Base-by-base conservation (phyloP, 2,329 filamentous ascomycete species). In the Pyrenochaeta sp. region DNA sequence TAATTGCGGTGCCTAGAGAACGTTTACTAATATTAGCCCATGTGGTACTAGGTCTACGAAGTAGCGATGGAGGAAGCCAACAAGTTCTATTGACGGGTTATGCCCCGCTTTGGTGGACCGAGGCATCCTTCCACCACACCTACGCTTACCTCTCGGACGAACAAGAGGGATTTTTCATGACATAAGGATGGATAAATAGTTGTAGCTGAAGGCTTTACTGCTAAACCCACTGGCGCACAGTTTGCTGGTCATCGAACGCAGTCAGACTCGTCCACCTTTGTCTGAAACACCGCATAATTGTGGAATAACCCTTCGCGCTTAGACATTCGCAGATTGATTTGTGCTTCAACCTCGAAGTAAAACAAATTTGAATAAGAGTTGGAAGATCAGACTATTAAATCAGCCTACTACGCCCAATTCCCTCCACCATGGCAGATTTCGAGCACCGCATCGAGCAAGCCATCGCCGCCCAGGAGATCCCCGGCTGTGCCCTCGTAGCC, bases 381-480 rank as follows among this genome's bases (percentile, higher is more conserved):
- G 32, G 32, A 36, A 36, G 30, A 32, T 36, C 13, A 9, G 34
- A 36, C 34, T 8, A 12, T 10, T 12, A 10, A 13, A 12, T 12
- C 34, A 36, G 12, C 34, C 34, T 36, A 10, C 34, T 3, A 15
- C 34, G 12, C 34, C 36, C 36, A 19, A 39, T 13, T 30, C 32
- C 27, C 27, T 5, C 15, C 19, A 56, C 15, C 2, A 69, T 69
- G 67, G 40, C 60, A n/a, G 61, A 69, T 25, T 66, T 75, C 27
- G 73, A 74, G 44, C 50, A 66, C n/a, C 10, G 32, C 8, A 64
- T 74, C 28, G 59, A 68, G 28, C 44, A 67, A 36, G 70, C 72
- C 2, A 34, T 69, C 37, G 54, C 58, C 0, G 50, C 63, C 5
- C 39, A 59, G n/a, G 67, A 72, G 0, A 69, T 75, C 28, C 66